phyloP scores from a whole-genome alignment of 176 grass and related monocot species.

The Carex myosuroides region DNA sequence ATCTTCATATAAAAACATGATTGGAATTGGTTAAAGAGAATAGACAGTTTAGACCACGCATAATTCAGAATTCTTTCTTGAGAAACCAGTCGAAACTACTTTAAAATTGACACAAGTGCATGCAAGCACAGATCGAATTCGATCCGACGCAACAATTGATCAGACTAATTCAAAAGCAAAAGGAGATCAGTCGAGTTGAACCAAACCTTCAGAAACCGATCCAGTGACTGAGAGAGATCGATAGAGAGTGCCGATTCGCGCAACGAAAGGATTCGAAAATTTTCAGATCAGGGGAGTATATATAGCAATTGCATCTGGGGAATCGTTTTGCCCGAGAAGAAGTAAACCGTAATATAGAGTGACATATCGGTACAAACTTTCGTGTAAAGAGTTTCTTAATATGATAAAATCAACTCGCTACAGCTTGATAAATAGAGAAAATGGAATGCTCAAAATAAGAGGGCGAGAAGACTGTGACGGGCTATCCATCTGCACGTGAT shows the following conservation, averaged over 20 bases:
- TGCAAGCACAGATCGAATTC: background rate
- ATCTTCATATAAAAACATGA: background rate
- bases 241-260: slow-evolving; percentile 1
- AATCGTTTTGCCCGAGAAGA: background rate
- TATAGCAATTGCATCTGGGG: slow-evolving; percentile 6
- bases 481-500: background rate
- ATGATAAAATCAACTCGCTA: background rate
- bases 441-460: background rate
- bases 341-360: background rate
- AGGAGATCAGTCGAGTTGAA: background rate
- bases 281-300: slow-evolving; percentile 15
- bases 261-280: background rate
- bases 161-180: background rate
- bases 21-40: background rate
- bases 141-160: background rate
- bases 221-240: background rate
- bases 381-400: background rate
- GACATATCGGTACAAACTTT: background rate
- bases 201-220: background rate
- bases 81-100: background rate
- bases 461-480: background rate
- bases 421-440: background rate
- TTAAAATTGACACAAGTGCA: background rate
- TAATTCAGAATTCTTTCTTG: background rate
- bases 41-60: background rate